phyloP scores from a whole-genome alignment of 495 filamentous ascomycete genomes.

The Thermothielavioides terrestris region DNA sequence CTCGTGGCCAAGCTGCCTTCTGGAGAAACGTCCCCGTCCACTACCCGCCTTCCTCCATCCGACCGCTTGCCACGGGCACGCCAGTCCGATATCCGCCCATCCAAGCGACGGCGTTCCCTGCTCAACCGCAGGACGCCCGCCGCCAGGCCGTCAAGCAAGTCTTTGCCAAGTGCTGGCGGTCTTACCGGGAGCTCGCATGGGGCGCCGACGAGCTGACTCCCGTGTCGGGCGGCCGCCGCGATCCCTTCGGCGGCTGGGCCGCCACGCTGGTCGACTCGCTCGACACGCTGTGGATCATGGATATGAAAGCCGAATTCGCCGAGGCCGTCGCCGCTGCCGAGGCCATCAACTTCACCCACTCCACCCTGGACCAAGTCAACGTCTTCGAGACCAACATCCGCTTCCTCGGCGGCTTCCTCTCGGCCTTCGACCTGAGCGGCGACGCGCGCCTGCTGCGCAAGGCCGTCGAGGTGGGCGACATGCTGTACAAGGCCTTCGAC shows the following conservation, averaged over 20 bases:
- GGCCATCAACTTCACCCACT: conserved; percentile 66
- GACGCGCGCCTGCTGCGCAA: conserved; percentile 58
- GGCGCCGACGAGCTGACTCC: conserved; percentile 62
- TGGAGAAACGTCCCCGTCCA: background rate
- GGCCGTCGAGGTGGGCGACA: conserved; percentile 63
- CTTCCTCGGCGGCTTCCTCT: conserved; percentile 64
- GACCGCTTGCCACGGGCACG: background rate
- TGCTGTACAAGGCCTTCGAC: conserved; percentile 73
- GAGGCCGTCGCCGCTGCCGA: conserved; percentile 56
- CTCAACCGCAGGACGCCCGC: background rate
- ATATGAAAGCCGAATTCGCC: conserved; percentile 68
- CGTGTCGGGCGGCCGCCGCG: conserved; percentile 38
- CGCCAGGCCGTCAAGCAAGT: conserved; percentile 45
- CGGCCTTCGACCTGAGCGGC: conserved; percentile 66
- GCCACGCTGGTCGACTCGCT: conserved; percentile 80
- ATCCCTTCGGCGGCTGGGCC: conserved; percentile 70
- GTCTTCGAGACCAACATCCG: conserved; percentile 72
- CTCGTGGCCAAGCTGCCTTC: background rate
- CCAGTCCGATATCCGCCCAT: background rate
- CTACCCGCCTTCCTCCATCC: background rate
- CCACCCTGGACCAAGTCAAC: conserved; percentile 40
- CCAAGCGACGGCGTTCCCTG: background rate
- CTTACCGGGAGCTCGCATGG: conserved; percentile 66
- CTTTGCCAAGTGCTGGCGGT: conserved; percentile 60
- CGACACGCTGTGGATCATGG: conserved; percentile 88